These are phyloP conservation scores for Hydnomerulius pinastri DNA, from an alignment of 768 basidiomycete species.

Conservation along the genomic window DNA sequence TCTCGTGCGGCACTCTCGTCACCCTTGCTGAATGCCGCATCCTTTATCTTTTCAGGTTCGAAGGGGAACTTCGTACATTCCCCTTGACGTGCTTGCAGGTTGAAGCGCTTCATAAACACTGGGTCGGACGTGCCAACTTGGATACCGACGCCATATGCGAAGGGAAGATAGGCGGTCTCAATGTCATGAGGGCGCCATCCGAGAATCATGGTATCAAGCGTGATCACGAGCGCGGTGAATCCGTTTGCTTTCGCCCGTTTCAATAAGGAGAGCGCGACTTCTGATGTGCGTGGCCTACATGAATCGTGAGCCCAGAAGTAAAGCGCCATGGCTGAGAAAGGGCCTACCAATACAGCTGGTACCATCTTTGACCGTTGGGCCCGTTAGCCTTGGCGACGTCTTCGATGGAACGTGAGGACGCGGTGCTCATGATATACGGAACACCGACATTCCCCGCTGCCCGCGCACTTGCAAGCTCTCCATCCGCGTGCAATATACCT, in stretches of 20 bases:
- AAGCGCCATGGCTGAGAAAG: not conserved
- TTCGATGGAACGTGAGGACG: conserved; percentile 71
- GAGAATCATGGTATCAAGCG: conserved; percentile 70
- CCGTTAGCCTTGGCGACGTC: conserved; percentile 76
- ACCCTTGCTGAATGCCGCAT: conserved; percentile 44
- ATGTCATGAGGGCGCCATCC: conserved; percentile 83
- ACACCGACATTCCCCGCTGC: conserved; percentile 64
- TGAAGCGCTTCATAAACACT: conserved; percentile 67
- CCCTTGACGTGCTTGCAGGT: conserved; percentile 42
- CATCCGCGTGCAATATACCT: conserved; percentile 69
- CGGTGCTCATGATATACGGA: conserved; percentile 77
- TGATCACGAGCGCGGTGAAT: conserved; percentile 74
- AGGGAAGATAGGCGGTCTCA: conserved; percentile 63
- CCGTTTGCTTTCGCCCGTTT: conserved; percentile 64
- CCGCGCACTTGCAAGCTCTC: conserved; percentile 67
- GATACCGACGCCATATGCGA: conserved; percentile 61
- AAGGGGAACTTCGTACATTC: conserved; percentile 58
- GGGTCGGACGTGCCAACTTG: conserved; percentile 76
- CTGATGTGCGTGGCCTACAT: conserved; percentile 60
- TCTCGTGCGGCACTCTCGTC: conserved; percentile 45
- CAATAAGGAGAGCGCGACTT: conserved; percentile 65
- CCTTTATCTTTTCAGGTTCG: conserved; percentile 44
- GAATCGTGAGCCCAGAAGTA: not conserved
- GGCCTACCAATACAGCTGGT: conserved; percentile 75
- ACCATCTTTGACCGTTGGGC: conserved; percentile 65